phyloP scores from a whole-genome alignment of 306 rosid genomes.

The Cyamopsis tetragonoloba region DNA sequence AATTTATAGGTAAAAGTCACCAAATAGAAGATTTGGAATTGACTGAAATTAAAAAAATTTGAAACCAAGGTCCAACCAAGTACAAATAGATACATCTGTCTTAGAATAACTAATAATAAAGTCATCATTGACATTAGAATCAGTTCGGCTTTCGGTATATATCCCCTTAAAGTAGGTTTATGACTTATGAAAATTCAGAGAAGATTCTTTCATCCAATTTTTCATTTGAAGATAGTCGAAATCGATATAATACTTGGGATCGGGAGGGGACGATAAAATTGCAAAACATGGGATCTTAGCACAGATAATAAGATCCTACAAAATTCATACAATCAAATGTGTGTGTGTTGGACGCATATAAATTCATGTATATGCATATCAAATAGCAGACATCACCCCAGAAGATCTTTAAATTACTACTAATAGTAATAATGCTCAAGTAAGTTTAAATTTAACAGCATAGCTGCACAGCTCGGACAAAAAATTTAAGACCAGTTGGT shows the following conservation, averaged over 20 bases:
- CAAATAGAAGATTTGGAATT: slow-evolving; percentile 13
- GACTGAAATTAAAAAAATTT: slow-evolving; percentile 2
- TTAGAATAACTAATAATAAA: background rate
- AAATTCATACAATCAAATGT: too few species aligned
- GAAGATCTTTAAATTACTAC: too few species aligned
- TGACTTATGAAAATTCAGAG: background rate
- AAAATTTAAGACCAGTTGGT: background rate
- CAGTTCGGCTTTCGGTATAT: background rate
- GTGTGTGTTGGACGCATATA: too few species aligned
- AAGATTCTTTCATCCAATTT: background rate
- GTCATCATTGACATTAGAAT: background rate
- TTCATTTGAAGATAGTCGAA: slow-evolving; percentile 4
- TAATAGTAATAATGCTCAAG: too few species aligned
- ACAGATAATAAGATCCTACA: too few species aligned
- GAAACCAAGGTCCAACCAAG: slow-evolving; percentile 16
- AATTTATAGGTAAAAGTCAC: slow-evolving; percentile 4
- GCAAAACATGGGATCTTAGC: too few species aligned
- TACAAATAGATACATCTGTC: background rate
- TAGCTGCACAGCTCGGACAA: too few species aligned
- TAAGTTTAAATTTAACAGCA: too few species aligned
- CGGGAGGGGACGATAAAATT: too few species aligned
- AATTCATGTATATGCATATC: too few species aligned
- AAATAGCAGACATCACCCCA: too few species aligned
- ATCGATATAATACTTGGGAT: too few species aligned
- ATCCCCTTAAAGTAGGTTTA: background rate